Percentiles rank a stretch among this genome's conserved stretches.
phyloP scores from a whole-genome alignment of 176 grass and related monocot species.

The Dactylis glomerata region DNA sequence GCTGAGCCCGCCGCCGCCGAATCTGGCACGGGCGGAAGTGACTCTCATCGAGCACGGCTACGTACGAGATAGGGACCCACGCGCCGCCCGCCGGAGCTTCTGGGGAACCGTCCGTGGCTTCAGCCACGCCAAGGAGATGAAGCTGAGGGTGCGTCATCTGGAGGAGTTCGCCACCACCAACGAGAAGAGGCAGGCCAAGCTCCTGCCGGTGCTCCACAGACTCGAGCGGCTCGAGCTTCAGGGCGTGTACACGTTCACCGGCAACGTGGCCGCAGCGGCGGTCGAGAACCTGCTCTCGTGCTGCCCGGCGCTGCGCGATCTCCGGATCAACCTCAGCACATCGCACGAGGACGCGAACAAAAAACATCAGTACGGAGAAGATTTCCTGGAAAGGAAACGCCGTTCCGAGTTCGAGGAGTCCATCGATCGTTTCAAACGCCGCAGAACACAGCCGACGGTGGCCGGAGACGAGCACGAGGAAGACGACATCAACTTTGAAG shows the following conservation, averaged over 20 bases:
- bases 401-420: neutral
- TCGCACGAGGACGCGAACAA: neutral
- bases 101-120: neutral
- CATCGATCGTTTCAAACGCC: neutral
- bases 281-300: constrained; percentile 1
- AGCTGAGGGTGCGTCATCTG: neutral
- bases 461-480: neutral
- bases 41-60: neutral
- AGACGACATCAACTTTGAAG: neutral
- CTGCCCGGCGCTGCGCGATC: neutral
- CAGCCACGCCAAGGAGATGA: neutral
- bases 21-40: neutral
- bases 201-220: neutral
- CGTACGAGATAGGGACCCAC: neutral
- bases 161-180: neutral
- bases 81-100: neutral
- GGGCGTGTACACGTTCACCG: neutral
- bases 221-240: neutral
- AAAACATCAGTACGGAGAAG: rapidly evolving
- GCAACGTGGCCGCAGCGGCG: neutral
- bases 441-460: neutral
- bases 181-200: neutral
- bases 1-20: neutral
- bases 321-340: neutral
- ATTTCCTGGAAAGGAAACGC: neutral